A percentile compares a stretch with the other conserved stretches of the same genome.
Evolutionary conservation across 2,329 filamentous ascomycete genomes (phyloP).

Genomic region (Alternaria novae-zelandiae): DNA sequence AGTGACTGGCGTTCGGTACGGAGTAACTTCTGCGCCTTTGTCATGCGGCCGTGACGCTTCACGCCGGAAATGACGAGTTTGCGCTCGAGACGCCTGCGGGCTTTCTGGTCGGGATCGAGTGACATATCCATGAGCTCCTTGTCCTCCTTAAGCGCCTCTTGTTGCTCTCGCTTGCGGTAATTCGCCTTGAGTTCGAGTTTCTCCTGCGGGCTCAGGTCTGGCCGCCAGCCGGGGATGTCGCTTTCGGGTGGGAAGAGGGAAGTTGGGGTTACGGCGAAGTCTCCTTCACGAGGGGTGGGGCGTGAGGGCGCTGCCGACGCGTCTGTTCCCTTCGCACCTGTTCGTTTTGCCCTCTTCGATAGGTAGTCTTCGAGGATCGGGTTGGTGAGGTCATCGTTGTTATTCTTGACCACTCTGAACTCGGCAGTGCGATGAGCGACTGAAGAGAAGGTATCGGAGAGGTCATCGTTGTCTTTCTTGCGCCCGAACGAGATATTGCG

Average conservation of each 20-base stretch:
- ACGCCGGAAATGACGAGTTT: slow-evolving; percentile 83
- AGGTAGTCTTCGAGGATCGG: slow-evolving; percentile 69
- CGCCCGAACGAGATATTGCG: slow-evolving; percentile 21
- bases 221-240: slow-evolving; percentile 34
- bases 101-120: slow-evolving; percentile 76
- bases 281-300: slow-evolving; percentile 24
- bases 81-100: slow-evolving; percentile 77
- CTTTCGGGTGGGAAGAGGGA: slow-evolving; percentile 34
- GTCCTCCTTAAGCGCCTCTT: slow-evolving; percentile 17
- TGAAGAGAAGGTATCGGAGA: not conserved
- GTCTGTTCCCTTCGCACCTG: not conserved
- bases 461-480: slow-evolving; percentile 22
- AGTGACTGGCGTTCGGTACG: slow-evolving; percentile 66
- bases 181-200: slow-evolving; percentile 16
- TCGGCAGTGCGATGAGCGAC: too few species aligned
- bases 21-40: slow-evolving; percentile 70
- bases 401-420: slow-evolving; percentile 3
- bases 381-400: slow-evolving; percentile 45
- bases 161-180: slow-evolving; percentile 13
- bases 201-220: slow-evolving; percentile 25
- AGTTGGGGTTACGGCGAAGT: slow-evolving; percentile 20
- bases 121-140: slow-evolving; percentile 63
- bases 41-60: slow-evolving; percentile 69
- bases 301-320: not conserved
- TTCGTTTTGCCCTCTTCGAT: slow-evolving; percentile 19